These are phyloP conservation scores for Sporothrix phasma DNA, from an alignment of 2,329 filamentous ascomycete species.

Conservation along the genomic window DNA sequence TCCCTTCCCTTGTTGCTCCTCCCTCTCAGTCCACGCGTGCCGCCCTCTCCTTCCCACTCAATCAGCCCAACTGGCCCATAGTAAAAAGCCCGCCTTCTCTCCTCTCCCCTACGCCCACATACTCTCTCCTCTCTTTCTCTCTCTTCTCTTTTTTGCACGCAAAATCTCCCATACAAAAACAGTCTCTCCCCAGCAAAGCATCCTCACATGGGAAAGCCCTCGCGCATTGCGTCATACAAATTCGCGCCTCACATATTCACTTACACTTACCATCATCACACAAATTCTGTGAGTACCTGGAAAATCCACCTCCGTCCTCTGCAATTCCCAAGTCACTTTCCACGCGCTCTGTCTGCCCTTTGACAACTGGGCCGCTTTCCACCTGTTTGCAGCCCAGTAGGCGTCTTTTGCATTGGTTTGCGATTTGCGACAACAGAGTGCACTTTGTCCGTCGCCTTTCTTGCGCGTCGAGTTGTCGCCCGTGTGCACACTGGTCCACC, in stretches of 20 bases:
- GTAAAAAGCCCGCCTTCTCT: slow-evolving; percentile 50
- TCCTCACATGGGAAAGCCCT: slow-evolving; percentile 17
- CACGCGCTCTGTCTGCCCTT: neutral
- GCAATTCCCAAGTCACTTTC: slow-evolving; percentile 33
- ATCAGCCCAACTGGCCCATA: slow-evolving; percentile 53
- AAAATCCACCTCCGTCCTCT: slow-evolving; percentile 29
- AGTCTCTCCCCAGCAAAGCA: slow-evolving; percentile 42
- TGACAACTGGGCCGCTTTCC: neutral
- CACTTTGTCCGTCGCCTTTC: neutral
- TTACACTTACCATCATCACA: slow-evolving; percentile 36
- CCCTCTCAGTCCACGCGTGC: slow-evolving; percentile 12
- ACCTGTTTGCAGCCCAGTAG: neutral
- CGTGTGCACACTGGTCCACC: slow-evolving; percentile 12
- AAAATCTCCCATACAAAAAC: slow-evolving; percentile 47
- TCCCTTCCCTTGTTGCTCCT: neutral
- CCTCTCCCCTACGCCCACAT: slow-evolving; percentile 50
- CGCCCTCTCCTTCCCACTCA: slow-evolving; percentile 27
- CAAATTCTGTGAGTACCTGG: slow-evolving; percentile 45
- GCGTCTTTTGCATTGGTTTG: neutral
- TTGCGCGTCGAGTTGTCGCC: neutral
- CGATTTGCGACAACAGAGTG: neutral
- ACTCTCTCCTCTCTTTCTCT: slow-evolving; percentile 46
- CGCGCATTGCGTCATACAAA: slow-evolving; percentile 40
- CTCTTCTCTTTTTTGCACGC: slow-evolving; percentile 34
- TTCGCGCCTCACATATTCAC: slow-evolving; percentile 23